Percentiles rank a stretch among this genome's conserved stretches.
phyloP scores from a whole-genome alignment of 2,329 filamentous ascomycete genomes.

The Monosporascus sp. region DNA sequence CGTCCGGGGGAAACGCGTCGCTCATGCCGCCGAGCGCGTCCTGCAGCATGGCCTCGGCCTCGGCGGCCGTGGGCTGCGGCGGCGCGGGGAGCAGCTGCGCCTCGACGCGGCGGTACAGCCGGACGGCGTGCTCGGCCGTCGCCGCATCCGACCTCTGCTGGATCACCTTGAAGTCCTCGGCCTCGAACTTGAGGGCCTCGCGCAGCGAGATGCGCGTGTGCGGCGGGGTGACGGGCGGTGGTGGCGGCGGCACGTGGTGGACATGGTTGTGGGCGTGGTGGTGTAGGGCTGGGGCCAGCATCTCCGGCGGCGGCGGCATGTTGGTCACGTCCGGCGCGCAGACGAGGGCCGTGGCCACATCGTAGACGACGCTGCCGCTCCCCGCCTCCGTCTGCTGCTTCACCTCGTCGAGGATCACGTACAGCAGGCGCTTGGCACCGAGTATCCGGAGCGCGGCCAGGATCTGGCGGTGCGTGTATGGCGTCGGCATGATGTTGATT shows the following conservation, averaged over 20 bases:
- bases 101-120: conserved; percentile 59
- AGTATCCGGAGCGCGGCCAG: conserved; percentile 55
- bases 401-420: conserved; percentile 62
- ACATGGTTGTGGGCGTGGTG: conserved; percentile 30
- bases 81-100: conserved; percentile 48
- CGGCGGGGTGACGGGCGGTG: conserved; percentile 21
- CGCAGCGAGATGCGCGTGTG: conserved; percentile 52
- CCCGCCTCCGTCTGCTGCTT: conserved; percentile 54
- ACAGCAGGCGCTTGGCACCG: conserved; percentile 55
- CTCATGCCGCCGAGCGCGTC: conserved; percentile 36
- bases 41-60: conserved; percentile 35
- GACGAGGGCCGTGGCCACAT: conserved; percentile 63
- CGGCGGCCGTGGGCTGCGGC: conserved; percentile 4
- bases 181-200: conserved; percentile 52
- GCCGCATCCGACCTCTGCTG: conserved; percentile 47
- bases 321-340: conserved; percentile 58
- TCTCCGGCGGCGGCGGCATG: conserved; percentile 28
- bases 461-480: conserved; percentile 68
- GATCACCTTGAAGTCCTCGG: conserved; percentile 51
- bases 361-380: conserved; percentile 57
- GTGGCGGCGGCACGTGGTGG: not conserved
- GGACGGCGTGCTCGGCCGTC: conserved; percentile 56
- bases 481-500: conserved; percentile 51
- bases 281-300: conserved; percentile 17
- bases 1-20: conserved; percentile 30